Conservation (phyloP, 2,329 filamentous ascomycete genomes). For the Apiospora arundinis region DNA sequence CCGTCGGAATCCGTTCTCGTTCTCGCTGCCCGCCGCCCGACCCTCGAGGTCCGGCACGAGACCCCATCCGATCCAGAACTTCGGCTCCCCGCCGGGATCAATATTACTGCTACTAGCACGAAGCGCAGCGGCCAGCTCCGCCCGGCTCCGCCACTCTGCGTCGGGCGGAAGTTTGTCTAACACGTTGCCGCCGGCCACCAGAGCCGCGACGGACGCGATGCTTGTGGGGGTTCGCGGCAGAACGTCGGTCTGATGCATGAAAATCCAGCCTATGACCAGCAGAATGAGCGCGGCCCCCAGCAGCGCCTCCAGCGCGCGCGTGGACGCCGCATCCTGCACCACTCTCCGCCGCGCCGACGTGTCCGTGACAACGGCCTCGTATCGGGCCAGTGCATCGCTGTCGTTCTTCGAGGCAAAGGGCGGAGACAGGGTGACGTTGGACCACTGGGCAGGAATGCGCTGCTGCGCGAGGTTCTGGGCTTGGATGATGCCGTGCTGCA, state of each 20-base stretch:
- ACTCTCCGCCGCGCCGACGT: constrained; percentile 12
- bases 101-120: not conserved
- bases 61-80: constrained; percentile 14
- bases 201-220: constrained; percentile 19
- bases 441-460: not conserved
- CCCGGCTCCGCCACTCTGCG: not conserved
- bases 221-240: constrained; percentile 19
- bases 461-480: constrained; percentile 38
- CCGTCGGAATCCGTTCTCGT: constrained; percentile 15
- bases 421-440: not conserved
- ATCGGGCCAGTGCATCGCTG: not conserved
- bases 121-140: not conserved
- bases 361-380: constrained; percentile 10
- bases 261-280: constrained; percentile 13
- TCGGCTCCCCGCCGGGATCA: not conserved
- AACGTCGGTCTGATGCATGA: constrained; percentile 13
- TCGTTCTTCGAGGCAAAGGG: not conserved
- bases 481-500: constrained; percentile 45
- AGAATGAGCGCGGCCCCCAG: constrained; percentile 11
- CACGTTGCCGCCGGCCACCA: constrained; percentile 21
- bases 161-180: constrained; percentile 30
- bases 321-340: constrained; percentile 24
- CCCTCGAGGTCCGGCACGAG: constrained; percentile 16
- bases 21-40: not conserved
- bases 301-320: constrained; percentile 22